These are phyloP conservation scores for Alternaria arbusti DNA, from an alignment of 2,329 filamentous ascomycete species.

Conservation along the genomic window DNA sequence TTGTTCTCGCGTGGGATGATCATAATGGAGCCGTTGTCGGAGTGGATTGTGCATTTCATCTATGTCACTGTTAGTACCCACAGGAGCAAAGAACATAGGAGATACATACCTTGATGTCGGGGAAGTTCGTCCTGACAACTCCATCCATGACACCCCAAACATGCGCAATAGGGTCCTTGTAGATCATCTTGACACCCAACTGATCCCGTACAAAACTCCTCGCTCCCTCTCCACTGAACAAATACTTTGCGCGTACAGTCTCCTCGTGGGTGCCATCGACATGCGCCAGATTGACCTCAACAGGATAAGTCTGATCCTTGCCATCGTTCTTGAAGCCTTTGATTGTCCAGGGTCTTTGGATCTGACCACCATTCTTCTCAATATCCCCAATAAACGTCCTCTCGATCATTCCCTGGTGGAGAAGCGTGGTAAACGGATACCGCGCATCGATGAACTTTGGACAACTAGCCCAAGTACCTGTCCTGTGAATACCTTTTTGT, in stretches of 20 bases:
- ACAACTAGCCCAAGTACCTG: conserved; percentile 82
- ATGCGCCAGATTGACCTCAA: conserved; percentile 78
- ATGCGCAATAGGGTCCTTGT: conserved; percentile 68
- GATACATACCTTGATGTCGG: conserved; percentile 61
- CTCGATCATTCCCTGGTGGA: conserved; percentile 69
- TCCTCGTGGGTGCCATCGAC: conserved; percentile 74
- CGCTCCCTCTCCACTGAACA: conserved; percentile 69
- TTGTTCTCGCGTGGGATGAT: conserved; percentile 64
- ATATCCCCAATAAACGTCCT: conserved; percentile 67
- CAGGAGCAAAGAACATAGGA: background rate
- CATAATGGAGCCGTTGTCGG: conserved; percentile 68
- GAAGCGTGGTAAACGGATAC: conserved; percentile 68
- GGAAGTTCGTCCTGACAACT: conserved; percentile 68
- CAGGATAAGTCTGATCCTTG: conserved; percentile 73
- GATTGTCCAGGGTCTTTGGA: conserved; percentile 68
- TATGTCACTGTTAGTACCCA: conserved; percentile 31
- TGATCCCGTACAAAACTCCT: conserved; percentile 66
- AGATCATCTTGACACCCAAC: conserved; percentile 69
- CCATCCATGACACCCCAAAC: conserved; percentile 73
- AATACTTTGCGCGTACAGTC: conserved; percentile 67
- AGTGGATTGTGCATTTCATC: conserved; percentile 73
- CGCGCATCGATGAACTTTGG: conserved; percentile 76
- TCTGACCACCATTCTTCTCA: conserved; percentile 61
- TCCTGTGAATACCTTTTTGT: conserved; percentile 62
- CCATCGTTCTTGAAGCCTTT: conserved; percentile 67